Evolutionary conservation across 208 protist genomes (phyloP).

Genomic region (Crithidia thermophila): DNA sequence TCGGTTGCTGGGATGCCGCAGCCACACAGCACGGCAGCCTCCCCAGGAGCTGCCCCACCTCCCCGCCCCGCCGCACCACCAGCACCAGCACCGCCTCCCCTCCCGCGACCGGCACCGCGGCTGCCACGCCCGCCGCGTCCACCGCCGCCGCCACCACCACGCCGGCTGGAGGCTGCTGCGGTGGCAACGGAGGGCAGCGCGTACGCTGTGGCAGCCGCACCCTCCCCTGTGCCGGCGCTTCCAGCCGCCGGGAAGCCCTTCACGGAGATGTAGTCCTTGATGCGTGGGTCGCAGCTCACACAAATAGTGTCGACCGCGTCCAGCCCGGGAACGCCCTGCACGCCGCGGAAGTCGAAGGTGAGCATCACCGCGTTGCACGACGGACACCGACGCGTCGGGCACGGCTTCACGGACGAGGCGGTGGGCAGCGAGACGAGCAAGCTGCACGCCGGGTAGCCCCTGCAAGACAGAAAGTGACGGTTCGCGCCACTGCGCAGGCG

Average conservation of each 20-base stretch:
- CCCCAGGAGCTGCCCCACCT: constrained; percentile 1
- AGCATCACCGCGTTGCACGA: constrained; percentile 67
- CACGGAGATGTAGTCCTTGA: constrained; percentile 81
- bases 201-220: constrained; percentile 27
- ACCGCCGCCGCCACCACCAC: constrained; percentile 23
- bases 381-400: constrained; percentile 50
- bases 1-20: constrained; percentile 70
- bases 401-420: constrained; percentile 51
- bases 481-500: constrained; percentile 50
- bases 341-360: constrained; percentile 76
- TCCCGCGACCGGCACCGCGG: not conserved
- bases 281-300: constrained; percentile 73
- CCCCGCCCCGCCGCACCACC: no score
- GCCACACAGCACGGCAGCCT: constrained; percentile 39
- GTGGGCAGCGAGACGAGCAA: constrained; percentile 65
- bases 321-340: constrained; percentile 69
- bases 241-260: constrained; percentile 32
- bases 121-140: constrained; percentile 5
- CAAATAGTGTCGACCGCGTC: constrained; percentile 71
- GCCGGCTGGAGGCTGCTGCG: constrained; percentile 4
- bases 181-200: constrained; percentile 47
- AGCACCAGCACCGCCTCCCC: not conserved
- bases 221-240: not conserved
- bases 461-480: constrained; percentile 65
- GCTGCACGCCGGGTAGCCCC: constrained; percentile 69